Evolutionary conservation across 1,284 basidiomycete species (phyloP).

Genomic region (Mixia osmundae): DNA sequence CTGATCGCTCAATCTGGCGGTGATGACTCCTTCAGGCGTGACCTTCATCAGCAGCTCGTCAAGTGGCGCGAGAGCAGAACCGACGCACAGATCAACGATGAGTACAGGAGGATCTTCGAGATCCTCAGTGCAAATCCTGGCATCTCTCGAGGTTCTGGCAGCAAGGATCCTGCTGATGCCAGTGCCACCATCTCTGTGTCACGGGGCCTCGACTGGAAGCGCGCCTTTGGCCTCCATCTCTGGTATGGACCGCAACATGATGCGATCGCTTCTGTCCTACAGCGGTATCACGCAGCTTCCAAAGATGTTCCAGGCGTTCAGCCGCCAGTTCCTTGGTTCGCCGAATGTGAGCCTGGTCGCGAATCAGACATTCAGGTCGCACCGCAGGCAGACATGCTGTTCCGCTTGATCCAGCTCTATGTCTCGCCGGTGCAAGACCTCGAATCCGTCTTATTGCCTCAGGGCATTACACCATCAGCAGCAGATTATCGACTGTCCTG

Average conservation of each 20-base stretch:
- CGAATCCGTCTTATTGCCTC: conserved; percentile 32
- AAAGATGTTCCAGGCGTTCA: conserved; percentile 18
- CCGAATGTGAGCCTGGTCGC: no score
- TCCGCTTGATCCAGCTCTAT: conserved; percentile 55
- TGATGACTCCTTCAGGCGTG: conserved; percentile 47
- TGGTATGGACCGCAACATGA: conserved; percentile 70
- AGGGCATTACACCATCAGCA: conserved; percentile 50
- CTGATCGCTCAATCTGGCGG: conserved; percentile 76
- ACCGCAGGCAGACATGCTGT: conserved; percentile 38
- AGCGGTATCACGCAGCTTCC: conserved; percentile 33
- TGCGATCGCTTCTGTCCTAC: conserved; percentile 43
- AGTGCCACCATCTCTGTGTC: conserved; percentile 44
- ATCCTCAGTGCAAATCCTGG: conserved; percentile 59
- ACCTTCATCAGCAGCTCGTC: conserved; percentile 51
- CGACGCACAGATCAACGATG: conserved; percentile 43
- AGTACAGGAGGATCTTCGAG: conserved; percentile 59
- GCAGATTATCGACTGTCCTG: conserved; percentile 65
- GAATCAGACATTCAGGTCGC: no score
- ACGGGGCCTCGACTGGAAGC: conserved; percentile 80
- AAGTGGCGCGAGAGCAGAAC: conserved; percentile 62
- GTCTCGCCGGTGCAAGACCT: conserved; percentile 29
- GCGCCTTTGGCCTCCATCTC: conserved; percentile 66
- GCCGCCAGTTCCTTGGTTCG: conserved; percentile 45
- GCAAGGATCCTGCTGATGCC: conserved; percentile 31
- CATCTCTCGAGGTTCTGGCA: conserved; percentile 30